Percentiles rank a stretch among this genome's conserved stretches.
These are phyloP conservation scores for Psophocarpus tetragonolobus DNA, from an alignment of 306 rosid species.

Conservation along the genomic window DNA sequence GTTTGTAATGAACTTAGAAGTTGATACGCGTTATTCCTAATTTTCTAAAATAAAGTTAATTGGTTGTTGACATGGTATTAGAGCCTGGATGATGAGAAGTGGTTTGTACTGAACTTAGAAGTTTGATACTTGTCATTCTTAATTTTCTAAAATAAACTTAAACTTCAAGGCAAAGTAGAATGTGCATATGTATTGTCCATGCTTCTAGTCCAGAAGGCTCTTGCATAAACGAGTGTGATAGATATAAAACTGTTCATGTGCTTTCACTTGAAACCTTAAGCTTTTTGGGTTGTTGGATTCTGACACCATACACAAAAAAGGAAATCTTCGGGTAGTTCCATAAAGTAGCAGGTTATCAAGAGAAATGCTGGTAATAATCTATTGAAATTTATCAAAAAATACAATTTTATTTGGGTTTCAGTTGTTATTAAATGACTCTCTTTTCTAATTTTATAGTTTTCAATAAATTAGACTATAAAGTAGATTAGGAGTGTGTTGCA, in stretches of 20 bases:
- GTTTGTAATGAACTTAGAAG: background rate
- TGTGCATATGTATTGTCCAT: slow-evolving; percentile 9
- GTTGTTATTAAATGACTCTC: no score
- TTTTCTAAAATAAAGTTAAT: background rate
- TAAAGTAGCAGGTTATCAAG: background rate
- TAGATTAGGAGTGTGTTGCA: no score
- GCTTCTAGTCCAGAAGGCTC: background rate
- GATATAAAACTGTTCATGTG: background rate
- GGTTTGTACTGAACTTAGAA: background rate
- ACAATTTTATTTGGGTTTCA: no score
- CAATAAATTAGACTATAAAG: no score
- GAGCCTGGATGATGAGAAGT: background rate
- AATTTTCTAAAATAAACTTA: background rate
- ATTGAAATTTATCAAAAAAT: no score
- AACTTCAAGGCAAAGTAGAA: background rate
- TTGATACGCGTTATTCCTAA: background rate
- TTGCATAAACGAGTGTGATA: background rate
- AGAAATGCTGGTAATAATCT: no score
- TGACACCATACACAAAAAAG: background rate
- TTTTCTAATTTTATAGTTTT: no score
- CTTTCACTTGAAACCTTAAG: background rate
- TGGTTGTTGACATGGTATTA: background rate
- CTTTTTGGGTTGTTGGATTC: background rate
- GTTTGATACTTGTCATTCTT: background rate
- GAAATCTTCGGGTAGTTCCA: background rate